Percentiles rank a stretch among this genome's conserved stretches.
These are phyloP conservation scores for Platanthera zijinensis DNA, from an alignment of 106 monocot genomes.

Conservation along the genomic window DNA sequence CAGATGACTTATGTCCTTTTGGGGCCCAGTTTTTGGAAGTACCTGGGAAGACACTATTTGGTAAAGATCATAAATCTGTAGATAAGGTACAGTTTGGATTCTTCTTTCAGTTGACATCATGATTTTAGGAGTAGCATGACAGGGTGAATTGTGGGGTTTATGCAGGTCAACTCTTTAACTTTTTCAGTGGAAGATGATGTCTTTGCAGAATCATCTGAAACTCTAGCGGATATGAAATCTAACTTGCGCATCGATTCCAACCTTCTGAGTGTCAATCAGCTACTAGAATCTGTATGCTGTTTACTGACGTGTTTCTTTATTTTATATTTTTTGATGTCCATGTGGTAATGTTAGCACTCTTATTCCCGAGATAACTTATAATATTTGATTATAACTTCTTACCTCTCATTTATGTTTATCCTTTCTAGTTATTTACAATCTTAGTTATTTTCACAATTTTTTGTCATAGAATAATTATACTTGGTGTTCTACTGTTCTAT, in stretches of 20 bases:
- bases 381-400: no score
- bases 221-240: constrained; percentile 19
- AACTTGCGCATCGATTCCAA: constrained; percentile 17
- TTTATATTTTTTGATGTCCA: no score
- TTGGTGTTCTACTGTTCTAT: no score
- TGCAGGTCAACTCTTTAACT: constrained; percentile 32
- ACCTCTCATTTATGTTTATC: no score
- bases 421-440: no score
- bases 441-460: no score
- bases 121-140: not conserved
- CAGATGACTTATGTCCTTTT: constrained; percentile 57
- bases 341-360: no score
- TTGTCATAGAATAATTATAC: no score
- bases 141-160: not conserved
- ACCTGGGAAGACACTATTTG: constrained; percentile 15
- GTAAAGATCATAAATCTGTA: constrained; percentile 4
- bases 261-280: constrained; percentile 69
- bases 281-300: constrained; percentile 63
- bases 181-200: constrained; percentile 55
- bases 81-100: constrained; percentile 17
- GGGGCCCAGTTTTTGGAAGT: constrained; percentile 46
- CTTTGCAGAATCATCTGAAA: constrained; percentile 47
- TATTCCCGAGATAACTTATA: no score
- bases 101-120: not conserved
- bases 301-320: no score